Evolutionary conservation across 306 rosid species (phyloP), one percentile per base, ranked within the genome.

Genomic region (Prinsepia uniflora): DNA sequence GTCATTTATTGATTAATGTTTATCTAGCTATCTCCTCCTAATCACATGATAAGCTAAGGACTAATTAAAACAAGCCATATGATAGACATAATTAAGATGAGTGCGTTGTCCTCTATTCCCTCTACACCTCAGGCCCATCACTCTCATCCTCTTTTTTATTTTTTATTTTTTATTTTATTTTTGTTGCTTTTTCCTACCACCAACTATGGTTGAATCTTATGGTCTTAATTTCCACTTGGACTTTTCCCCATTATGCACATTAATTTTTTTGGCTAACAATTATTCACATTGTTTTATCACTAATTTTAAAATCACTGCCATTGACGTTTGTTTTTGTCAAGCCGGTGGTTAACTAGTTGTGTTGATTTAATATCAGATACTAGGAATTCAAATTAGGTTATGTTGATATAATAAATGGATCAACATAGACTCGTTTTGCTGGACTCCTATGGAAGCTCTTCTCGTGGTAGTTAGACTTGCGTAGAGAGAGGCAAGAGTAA

Each of bases 121-220:
- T 66, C 14, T 40, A 48, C 71, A 34, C 49, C 19, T 7, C 2
- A 17, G 10, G 18, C 10, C 30, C 53, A 20, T 55, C 76, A 46
- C 75, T 48, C n/a, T 4, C n/a, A 5, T 48, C 6, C 15, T 4
- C 52, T 5, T 13, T 6, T n/a, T n/a, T n/a, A n/a, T n/a, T n/a
- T 13, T 47, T 12, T 17, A 10, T 55, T 46, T 18, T 56, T 8
- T 66, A 34, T 8, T 63, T 8, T 66, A 19, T 8, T 63, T 78
- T 76, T 72, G 53, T 13, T 52, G 7, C 69, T 71, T 71, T 30
- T 56, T 58, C 67, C 70, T 52, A 74, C 15, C 76, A 67, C 75
- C 80, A 80, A 60, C 39, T 47, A 76, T 5, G 45, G 48, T 67
- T 48, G 72, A 72, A 71, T 77, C 54, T 30, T 53, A 73, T 47